Conservation (phyloP, 2,329 filamentous ascomycete genomes). For the Rasamsonia emersonii region DNA sequence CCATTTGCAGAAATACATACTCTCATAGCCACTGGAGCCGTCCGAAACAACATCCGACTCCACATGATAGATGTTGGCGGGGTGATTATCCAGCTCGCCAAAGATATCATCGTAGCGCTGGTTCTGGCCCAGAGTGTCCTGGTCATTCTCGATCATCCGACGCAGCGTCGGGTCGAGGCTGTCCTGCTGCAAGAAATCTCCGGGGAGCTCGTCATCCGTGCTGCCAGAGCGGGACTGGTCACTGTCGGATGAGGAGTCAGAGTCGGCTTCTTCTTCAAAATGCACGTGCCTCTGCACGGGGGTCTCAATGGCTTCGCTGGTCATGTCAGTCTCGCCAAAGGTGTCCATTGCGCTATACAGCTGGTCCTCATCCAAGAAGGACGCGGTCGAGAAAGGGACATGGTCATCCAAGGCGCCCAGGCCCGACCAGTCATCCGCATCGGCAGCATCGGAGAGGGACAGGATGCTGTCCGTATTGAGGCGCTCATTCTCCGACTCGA, state of each 20-base stretch:
- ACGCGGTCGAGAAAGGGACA: conserved; percentile 31
- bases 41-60: conserved; percentile 37
- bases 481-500: conserved; percentile 36
- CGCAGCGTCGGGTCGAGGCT: conserved; percentile 64
- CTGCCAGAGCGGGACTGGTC: conserved; percentile 24
- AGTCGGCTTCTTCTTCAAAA: conserved; percentile 54
- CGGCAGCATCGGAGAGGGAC: conserved; percentile 16
- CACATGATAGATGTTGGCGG: conserved; percentile 34
- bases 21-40: conserved; percentile 49
- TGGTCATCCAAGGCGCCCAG: conserved; percentile 39
- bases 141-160: conserved; percentile 62
- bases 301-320: conserved; percentile 32
- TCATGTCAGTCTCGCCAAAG: conserved; percentile 28
- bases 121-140: conserved; percentile 22
- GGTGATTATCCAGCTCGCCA: conserved; percentile 28
- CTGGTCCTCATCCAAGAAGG: conserved; percentile 37
- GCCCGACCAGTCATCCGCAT: conserved; percentile 43
- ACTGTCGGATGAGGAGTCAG: conserved; percentile 51
- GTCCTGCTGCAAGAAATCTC: conserved; percentile 70
- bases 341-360: conserved; percentile 31
- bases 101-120: conserved; percentile 31
- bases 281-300: conserved; percentile 58
- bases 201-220: conserved; percentile 57
- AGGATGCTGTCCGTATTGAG: conserved; percentile 15
- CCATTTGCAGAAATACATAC: conserved; percentile 39